Conservation (phyloP, 805 yeast species). For the Candida koratica region DNA sequence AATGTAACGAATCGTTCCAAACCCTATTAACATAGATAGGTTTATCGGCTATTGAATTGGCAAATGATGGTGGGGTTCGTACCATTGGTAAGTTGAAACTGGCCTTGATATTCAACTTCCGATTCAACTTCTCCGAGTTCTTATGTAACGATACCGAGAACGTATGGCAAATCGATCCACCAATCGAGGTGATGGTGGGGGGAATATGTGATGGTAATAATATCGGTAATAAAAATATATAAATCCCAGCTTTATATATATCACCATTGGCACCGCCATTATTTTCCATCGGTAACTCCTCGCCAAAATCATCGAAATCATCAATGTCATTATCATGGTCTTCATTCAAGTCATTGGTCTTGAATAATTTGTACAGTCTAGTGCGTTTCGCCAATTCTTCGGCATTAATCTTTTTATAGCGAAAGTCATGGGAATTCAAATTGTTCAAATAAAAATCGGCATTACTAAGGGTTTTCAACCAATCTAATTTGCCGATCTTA, state of each 20-base stretch:
- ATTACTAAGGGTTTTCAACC: conserved; percentile 42
- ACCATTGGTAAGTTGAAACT: conserved; percentile 44
- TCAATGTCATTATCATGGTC: conserved; percentile 8
- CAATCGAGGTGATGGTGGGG: conserved; percentile 51
- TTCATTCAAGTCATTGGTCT: conserved; percentile 15
- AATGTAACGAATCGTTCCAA: conserved; percentile 69
- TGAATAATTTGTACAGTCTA: conserved; percentile 25
- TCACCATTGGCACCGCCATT: conserved; percentile 1
- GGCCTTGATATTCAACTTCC: conserved; percentile 32
- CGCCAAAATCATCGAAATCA: conserved; percentile 5
- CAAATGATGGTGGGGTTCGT: conserved; percentile 54
- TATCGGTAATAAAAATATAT: conserved; percentile 62
- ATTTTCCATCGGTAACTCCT: conserved; percentile 3
- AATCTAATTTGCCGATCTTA: conserved; percentile 44
- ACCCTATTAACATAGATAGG: conserved; percentile 72
- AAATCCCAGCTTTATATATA: conserved; percentile 58
- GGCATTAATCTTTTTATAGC: conserved; percentile 37
- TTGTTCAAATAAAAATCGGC: conserved; percentile 43
- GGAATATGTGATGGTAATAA: conserved; percentile 60
- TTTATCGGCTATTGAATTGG: conserved; percentile 58
- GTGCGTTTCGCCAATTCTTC: conserved; percentile 43
- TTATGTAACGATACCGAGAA: conserved; percentile 39
- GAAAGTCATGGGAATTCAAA: conserved; percentile 41
- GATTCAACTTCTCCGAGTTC: conserved; percentile 29
- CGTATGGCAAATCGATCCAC: conserved; percentile 46